phyloP scores from a whole-genome alignment of 208 protist species.

The Hexamita inflata region DNA sequence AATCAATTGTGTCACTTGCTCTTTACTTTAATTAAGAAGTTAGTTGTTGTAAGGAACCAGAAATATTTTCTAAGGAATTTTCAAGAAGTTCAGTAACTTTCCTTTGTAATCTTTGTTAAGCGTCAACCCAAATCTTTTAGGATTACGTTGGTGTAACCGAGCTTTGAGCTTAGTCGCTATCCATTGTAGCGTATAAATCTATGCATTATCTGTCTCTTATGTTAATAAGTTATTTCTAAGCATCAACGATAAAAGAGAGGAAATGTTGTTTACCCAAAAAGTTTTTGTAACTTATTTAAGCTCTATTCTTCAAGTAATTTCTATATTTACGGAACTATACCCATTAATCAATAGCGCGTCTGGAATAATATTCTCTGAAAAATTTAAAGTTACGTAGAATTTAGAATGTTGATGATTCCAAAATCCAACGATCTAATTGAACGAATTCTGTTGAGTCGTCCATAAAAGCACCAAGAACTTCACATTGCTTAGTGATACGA shows the following conservation, averaged over 20 bases:
- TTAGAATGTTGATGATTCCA: slow-evolving; percentile 14
- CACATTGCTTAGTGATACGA: neutral
- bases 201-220: neutral
- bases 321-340: slow-evolving; percentile 3
- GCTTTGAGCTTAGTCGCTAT: no score
- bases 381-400: slow-evolving; percentile 24
- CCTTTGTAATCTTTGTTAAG: neutral
- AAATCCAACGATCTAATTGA: slow-evolving; percentile 23
- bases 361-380: slow-evolving; percentile 14
- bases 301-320: neutral
- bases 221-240: neutral
- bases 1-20: neutral
- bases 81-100: neutral
- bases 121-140: no score
- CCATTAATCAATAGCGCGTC: neutral
- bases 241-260: neutral
- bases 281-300: neutral
- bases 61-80: neutral
- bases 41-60: neutral
- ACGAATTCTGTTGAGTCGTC: slow-evolving; percentile 20
- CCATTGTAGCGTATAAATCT: neutral
- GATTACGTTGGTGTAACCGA: no score
- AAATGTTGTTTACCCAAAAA: neutral
- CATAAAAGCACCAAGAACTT: neutral
- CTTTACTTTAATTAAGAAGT: neutral